Percentiles rank a stretch among this genome's conserved stretches.
Conservation (phyloP, 805 yeast species). For the Candida ficus region DNA sequence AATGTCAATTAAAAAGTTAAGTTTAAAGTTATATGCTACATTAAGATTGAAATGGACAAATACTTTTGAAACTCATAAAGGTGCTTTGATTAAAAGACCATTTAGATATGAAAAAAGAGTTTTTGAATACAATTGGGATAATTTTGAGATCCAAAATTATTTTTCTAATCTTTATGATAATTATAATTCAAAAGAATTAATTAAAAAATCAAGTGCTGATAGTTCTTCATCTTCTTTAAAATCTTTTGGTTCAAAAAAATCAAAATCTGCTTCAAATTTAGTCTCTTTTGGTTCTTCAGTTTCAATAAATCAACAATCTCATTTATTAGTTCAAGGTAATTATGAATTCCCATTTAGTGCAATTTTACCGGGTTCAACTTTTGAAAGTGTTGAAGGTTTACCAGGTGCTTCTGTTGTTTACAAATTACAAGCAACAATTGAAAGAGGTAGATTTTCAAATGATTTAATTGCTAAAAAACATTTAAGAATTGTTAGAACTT, state of each 20-base stretch:
- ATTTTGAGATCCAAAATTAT: conserved; percentile 46
- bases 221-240: conserved; percentile 22
- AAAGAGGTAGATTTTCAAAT: conserved; percentile 71
- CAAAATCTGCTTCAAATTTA: conserved; percentile 31
- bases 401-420: conserved; percentile 74
- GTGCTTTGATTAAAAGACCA: conserved; percentile 39
- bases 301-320: conserved; percentile 21
- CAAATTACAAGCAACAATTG: conserved; percentile 72
- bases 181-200: conserved; percentile 13
- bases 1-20: conserved; percentile 56
- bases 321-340: conserved; percentile 62
- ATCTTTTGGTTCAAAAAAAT: conserved; percentile 19
- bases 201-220: conserved; percentile 16
- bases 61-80: conserved; percentile 39
- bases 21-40: conserved; percentile 62
- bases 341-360: conserved; percentile 89
- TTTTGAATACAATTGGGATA: conserved; percentile 78
- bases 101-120: conserved; percentile 53
- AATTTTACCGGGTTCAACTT: conserved; percentile 74
- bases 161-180: conserved; percentile 26
- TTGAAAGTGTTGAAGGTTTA: conserved; percentile 87
- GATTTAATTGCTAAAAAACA: conserved; percentile 64
- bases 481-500: conserved; percentile 76
- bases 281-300: conserved; percentile 27
- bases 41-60: conserved; percentile 65